Conservation (phyloP, 257 asterid species). For the Nicotiana tabacum region DNA sequence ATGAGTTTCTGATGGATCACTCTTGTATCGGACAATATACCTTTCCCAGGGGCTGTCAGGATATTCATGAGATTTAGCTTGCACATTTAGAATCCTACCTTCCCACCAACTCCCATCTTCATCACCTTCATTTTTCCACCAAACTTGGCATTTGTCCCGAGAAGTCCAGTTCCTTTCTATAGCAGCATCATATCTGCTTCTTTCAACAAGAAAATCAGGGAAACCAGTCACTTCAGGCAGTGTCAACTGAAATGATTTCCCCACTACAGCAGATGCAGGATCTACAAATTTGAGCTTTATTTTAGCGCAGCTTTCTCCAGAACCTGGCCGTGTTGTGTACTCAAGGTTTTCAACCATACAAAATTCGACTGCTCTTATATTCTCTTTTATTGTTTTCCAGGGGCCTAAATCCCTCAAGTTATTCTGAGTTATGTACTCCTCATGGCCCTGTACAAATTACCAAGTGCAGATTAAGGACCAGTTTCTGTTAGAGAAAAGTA, state of each 20-base stretch:
- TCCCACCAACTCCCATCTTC: slow-evolving; percentile 95
- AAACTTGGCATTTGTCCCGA: slow-evolving; percentile 79
- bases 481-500: background rate
- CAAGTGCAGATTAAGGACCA: slow-evolving; percentile 12
- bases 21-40: slow-evolving; percentile 72
- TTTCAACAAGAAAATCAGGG: slow-evolving; percentile 94
- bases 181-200: slow-evolving; percentile 77
- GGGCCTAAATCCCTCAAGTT: slow-evolving; percentile 54
- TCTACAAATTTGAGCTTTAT: slow-evolving; percentile 70
- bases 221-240: slow-evolving; percentile 80
- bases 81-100: slow-evolving; percentile 67
- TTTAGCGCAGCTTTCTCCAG: slow-evolving; percentile 97
- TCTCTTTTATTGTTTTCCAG: slow-evolving; percentile 60
- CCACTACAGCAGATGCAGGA: slow-evolving; percentile 55
- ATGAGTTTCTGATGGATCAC: slow-evolving; percentile 70
- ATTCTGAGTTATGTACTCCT: slow-evolving; percentile 51
- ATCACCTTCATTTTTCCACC: slow-evolving; percentile 91
- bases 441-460: slow-evolving; percentile 67
- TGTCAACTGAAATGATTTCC: slow-evolving; percentile 64
- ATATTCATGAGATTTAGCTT: slow-evolving; percentile 66
- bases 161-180: slow-evolving; percentile 72
- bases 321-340: slow-evolving; percentile 72
- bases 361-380: slow-evolving; percentile 72
- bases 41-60: slow-evolving; percentile 98
- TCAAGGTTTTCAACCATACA: slow-evolving; percentile 74